Evolutionary conservation across 345 rosid genomes (phyloP), one percentile per base, ranked within the genome.

Genomic region (Boechera retrofracta): DNA sequence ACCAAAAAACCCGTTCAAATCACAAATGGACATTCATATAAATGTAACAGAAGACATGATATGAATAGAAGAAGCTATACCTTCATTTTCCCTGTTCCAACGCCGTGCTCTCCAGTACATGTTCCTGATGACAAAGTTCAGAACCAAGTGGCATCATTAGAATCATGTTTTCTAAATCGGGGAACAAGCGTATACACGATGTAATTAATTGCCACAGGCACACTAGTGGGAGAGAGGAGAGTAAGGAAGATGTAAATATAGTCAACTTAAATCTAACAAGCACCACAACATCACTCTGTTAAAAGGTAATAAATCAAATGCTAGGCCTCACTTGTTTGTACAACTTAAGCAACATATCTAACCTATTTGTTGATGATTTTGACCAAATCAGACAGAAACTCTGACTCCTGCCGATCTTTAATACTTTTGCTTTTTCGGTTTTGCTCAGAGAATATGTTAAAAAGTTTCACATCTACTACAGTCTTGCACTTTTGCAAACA

Each of bases 61-160:
- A 28, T 4, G 12, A 24, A 36, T 51, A 7, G 15, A 2, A 28
- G 1, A 64, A 45, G 39, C 38, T 55, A 6, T 71, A 69, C 98
- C 97, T 94, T 91, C 88, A 92, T 81, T 83, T 92, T 92, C 72
- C 97, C 97, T 13, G 95, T 94, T 75, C 98, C 97, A 65, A 92
- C 90, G 39, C 98, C 97, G 59, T 94, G 97, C 81, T 94, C 98
- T 60, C 97, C 97, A 2, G 95, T 89, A 77, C 98, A 94, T 33
- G 97, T 94, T 82, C 97, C 98, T 94, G 88, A 76, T 54, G 67
- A 67, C 61, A 54, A 71, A 58, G 29, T 6, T 32, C 36, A 66
- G 42, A 70, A 63, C 10, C 69, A 53, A 52, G 48, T 69, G 39
- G 8, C 49, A 62, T 51, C 51, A 7, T 26, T 42, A 61, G 10